Conservation (phyloP, 1,284 basidiomycete genomes). For the Trichosporon ovoides region DNA sequence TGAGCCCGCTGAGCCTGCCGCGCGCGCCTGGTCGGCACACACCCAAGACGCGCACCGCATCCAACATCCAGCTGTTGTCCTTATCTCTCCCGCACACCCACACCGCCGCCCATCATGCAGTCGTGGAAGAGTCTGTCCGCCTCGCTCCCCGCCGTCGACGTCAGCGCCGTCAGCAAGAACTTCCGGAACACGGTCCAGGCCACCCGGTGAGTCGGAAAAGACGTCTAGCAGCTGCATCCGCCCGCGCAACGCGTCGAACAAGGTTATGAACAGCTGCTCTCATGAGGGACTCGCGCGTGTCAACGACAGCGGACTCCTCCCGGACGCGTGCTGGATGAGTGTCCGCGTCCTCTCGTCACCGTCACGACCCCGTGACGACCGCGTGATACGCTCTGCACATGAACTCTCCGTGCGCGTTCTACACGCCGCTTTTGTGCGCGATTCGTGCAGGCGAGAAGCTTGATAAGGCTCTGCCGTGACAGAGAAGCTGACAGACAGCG, state of each 20-base stretch:
- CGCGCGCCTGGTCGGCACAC: not conserved
- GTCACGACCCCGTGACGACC: too few relatives aligned
- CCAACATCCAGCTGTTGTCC: not conserved
- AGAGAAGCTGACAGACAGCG: conserved; percentile 48
- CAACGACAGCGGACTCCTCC: too few relatives aligned
- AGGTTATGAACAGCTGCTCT: not conserved
- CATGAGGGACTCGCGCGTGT: not conserved
- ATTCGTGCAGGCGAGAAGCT: too few relatives aligned
- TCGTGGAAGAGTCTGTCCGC: conserved; percentile 46
- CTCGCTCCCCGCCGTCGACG: conserved; percentile 44
- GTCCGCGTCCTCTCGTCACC: too few relatives aligned
- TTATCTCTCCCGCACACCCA: not conserved
- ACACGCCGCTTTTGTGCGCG: too few relatives aligned
- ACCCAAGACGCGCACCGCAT: too few relatives aligned
- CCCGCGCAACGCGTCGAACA: too few relatives aligned
- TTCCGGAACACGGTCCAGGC: conserved; percentile 82
- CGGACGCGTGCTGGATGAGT: too few relatives aligned
- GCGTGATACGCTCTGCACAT: too few relatives aligned
- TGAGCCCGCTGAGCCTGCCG: not conserved
- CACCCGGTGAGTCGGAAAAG: conserved; percentile 55
- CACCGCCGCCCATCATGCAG: conserved; percentile 32
- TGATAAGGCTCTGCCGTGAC: too few relatives aligned
- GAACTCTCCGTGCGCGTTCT: too few relatives aligned
- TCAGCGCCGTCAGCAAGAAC: conserved; percentile 61
- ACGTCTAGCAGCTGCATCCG: too few relatives aligned